These are phyloP conservation scores for Hibiscus trionum DNA, from an alignment of 345 rosid genomes.

Conservation along the genomic window DNA sequence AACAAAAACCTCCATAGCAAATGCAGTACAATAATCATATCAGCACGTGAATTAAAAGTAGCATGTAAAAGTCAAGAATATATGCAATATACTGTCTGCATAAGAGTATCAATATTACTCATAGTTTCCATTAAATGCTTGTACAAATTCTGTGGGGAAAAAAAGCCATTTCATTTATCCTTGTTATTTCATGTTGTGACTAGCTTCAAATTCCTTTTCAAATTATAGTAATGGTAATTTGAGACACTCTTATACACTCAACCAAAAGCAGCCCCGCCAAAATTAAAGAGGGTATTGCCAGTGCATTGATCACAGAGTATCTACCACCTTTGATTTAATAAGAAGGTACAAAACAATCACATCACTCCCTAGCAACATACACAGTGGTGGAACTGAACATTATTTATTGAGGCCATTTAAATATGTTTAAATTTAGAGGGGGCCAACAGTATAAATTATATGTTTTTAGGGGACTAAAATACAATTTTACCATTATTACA, in stretches of 20 bases:
- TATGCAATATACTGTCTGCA: neutral
- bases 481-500: no score
- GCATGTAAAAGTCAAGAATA: neutral
- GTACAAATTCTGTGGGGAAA: neutral
- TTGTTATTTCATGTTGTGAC: neutral
- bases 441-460: no score
- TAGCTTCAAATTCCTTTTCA: neutral
- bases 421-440: no score
- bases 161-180: neutral
- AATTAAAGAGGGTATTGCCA: neutral
- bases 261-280: neutral
- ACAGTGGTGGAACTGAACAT: no score
- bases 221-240: neutral
- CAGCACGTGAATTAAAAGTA: neutral
- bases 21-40: neutral
- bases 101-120: neutral
- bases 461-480: no score
- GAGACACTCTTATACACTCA: neutral
- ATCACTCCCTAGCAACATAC: neutral
- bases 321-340: no score
- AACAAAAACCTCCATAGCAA: neutral
- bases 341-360: neutral
- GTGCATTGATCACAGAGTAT: no score
- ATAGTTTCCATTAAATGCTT: neutral
- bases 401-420: no score